These are phyloP conservation scores for Leishmania mexicana DNA, from an alignment of 208 protist species.

Conservation along the genomic window DNA sequence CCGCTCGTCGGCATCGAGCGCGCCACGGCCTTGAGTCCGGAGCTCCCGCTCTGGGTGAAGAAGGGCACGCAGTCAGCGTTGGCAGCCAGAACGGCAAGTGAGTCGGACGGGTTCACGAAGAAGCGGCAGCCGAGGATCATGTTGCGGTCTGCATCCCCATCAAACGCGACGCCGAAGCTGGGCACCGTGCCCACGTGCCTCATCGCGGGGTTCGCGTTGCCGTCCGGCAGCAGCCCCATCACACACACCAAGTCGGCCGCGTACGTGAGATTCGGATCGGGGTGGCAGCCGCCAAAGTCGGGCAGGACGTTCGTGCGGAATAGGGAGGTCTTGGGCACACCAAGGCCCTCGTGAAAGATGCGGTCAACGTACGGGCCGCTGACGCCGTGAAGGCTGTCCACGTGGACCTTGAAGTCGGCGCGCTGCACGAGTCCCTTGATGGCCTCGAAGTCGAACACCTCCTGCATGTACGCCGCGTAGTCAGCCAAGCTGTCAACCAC, in stretches of 20 bases:
- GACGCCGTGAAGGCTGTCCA: slow-evolving; percentile 96
- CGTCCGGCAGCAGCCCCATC: slow-evolving; percentile 83
- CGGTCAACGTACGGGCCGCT: slow-evolving; percentile 94
- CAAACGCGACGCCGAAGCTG: slow-evolving; percentile 95
- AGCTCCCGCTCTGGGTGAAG: slow-evolving; percentile 48
- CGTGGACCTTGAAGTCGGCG: slow-evolving; percentile 85
- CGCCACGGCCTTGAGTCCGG: slow-evolving; percentile 89
- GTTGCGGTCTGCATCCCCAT: slow-evolving; percentile 98
- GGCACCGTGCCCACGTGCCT: slow-evolving; percentile 36
- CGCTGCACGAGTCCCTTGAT: slow-evolving; percentile 78
- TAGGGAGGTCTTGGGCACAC: slow-evolving; percentile 54
- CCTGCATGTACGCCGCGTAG: slow-evolving; percentile 92
- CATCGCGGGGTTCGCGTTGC: slow-evolving; percentile 35
- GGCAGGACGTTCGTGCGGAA: slow-evolving; percentile 62
- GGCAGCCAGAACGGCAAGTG: slow-evolving; percentile 95
- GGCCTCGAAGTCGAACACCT: slow-evolving; percentile 94
- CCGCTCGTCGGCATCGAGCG: slow-evolving; percentile 96
- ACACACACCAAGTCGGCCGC: slow-evolving; percentile 92
- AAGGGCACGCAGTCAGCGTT: slow-evolving; percentile 94
- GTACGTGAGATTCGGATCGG: slow-evolving; percentile 99
- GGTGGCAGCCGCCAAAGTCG: slow-evolving; percentile 97
- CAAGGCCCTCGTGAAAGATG: slow-evolving; percentile 94
- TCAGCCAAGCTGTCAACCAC: slow-evolving; percentile 93
- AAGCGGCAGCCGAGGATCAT: slow-evolving; percentile 97
- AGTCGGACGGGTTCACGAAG: slow-evolving; percentile 98